phyloP scores from a whole-genome alignment of 1,284 basidiomycete species.

The Sphagnurus paluster region DNA sequence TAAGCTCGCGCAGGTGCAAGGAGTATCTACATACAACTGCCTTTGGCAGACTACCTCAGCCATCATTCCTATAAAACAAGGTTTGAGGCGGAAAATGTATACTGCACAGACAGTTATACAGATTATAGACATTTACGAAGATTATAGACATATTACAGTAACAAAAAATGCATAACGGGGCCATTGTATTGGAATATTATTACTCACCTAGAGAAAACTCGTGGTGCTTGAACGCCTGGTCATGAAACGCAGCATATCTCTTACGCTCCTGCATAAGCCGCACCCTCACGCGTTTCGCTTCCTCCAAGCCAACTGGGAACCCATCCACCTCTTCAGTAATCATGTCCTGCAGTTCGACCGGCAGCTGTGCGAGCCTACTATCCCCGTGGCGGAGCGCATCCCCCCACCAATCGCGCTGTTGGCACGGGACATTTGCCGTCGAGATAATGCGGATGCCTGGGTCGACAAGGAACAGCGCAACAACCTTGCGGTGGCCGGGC shows the following conservation, averaged over 20 bases:
- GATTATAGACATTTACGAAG: no score
- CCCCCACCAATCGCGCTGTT: constrained; percentile 33
- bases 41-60: no score
- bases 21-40: no score
- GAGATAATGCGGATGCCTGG: constrained; percentile 32
- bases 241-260: constrained; percentile 1
- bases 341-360: constrained; percentile 22
- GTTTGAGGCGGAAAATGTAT: no score
- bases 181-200: no score
- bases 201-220: constrained; percentile 12
- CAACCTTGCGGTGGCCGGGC: constrained; percentile 42
- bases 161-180: no score
- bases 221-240: constrained; percentile 5
- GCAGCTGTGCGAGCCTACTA: constrained; percentile 9
- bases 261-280: constrained; percentile 31
- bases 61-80: no score
- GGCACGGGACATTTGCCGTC: constrained; percentile 40
- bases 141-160: no score
- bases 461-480: constrained; percentile 45
- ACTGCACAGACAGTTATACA: no score
- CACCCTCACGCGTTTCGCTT: constrained; percentile 28
- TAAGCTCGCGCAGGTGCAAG: no score
- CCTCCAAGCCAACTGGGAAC: constrained; percentile 22
- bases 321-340: constrained; percentile 23
- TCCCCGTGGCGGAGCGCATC: constrained; percentile 12